Evolutionary conservation across 768 basidiomycete species (phyloP), one percentile per base, ranked within the genome.

Genomic region (Pleurotus pulmonarius): DNA sequence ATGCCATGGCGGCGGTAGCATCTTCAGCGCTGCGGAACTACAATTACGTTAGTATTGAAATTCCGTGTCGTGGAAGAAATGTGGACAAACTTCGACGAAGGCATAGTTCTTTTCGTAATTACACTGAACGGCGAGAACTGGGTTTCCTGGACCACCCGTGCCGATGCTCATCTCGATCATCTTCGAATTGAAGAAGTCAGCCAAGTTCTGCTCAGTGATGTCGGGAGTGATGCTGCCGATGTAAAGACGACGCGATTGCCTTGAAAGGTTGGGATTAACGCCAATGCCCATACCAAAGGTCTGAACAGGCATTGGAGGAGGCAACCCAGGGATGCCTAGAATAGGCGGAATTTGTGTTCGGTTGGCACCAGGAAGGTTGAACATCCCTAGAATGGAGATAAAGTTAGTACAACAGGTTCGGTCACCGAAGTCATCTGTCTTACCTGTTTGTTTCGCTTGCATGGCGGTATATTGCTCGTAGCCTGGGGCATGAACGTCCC

Each of bases 51-150:
- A 34, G 29, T 8, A 34, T 34, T 9, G 29, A 9, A 2, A 11
- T 3, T 11, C 9, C 29, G 11, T 34, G 29, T 34, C 29, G 29
- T 20, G 55, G 3, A 5, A 1, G 39, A 20, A 25, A 47, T 46
- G 47, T 24, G 56, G 5, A 29, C 38, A 38, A 68, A 96, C 96
- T 80, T 99, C 97, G 52, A 98, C 90, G 68, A 98, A 99, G 1
- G 97, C 97, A 67, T 98, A 99, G 64, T 93, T 94, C 79, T 98
- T 99, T 72, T 98, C 97, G 65, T 94, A 94, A 67, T 98, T 98
- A 75, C 97, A 90, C 66, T 96, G 94, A 4, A 97, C 94, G 16
- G 89, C 89, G 29, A 95, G 80, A 29, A 98, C 93, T 8, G 96
- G 92, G 60, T 94, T 93, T 18, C 92, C 94, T 20, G 90, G 83